These are phyloP conservation scores for Endoconidiophora laricicola DNA, from an alignment of 2,329 filamentous ascomycete species.

Conservation along the genomic window DNA sequence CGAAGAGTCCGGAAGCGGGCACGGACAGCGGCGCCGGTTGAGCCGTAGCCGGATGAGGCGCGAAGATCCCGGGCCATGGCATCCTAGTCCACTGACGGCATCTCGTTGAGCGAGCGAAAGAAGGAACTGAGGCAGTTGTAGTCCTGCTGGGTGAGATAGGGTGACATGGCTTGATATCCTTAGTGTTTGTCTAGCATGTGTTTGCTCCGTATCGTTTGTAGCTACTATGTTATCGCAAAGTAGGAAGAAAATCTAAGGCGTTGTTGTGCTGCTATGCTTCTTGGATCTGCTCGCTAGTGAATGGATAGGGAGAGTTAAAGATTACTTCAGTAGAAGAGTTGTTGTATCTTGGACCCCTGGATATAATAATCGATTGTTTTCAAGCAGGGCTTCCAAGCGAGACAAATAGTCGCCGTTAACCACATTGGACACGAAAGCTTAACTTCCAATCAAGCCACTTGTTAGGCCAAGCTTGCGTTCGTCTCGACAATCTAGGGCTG, in stretches of 20 bases:
- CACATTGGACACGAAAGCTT: too few relatives aligned
- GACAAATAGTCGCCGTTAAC: too few relatives aligned
- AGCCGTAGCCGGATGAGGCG: constrained; percentile 24
- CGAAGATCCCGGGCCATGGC: constrained; percentile 21
- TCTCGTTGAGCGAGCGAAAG: constrained; percentile 26
- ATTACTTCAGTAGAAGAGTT: too few relatives aligned
- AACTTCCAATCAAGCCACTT: too few relatives aligned
- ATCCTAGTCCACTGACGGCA: constrained; percentile 26
- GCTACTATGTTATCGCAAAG: not conserved
- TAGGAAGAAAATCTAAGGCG: not conserved
- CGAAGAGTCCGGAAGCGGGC: constrained; percentile 27
- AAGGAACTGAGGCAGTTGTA: constrained; percentile 15
- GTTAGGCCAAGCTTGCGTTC: too few relatives aligned
- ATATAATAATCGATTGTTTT: too few relatives aligned
- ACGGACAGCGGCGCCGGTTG: constrained; percentile 26
- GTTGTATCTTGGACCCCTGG: too few relatives aligned
- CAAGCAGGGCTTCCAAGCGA: too few relatives aligned
- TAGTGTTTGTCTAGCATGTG: not conserved
- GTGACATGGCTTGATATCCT: not conserved
- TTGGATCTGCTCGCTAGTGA: not conserved
- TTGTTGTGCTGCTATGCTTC: not conserved
- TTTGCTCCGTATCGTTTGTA: not conserved
- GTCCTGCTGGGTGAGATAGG: not conserved
- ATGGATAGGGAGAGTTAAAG: too few relatives aligned
- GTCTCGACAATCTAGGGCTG: too few relatives aligned